These are phyloP conservation scores for Paracorniculantispora psalliotae DNA, from an alignment of 2,329 filamentous ascomycete species.

Conservation along the genomic window DNA sequence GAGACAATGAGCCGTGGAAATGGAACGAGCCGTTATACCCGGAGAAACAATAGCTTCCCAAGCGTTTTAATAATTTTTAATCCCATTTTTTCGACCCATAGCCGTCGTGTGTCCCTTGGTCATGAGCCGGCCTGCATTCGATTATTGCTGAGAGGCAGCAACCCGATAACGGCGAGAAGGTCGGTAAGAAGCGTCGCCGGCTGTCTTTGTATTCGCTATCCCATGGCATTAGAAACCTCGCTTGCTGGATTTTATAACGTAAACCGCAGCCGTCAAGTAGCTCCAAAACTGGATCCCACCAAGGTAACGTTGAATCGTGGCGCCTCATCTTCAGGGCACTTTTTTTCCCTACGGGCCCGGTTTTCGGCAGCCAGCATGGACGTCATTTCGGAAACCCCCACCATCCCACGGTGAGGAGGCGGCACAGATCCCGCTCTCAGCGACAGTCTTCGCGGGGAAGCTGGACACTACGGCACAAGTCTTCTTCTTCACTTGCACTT, in stretches of 20 bases:
- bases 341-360: background rate
- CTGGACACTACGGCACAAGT: background rate
- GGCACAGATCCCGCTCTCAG: background rate
- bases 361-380: background rate
- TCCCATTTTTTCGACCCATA: no score
- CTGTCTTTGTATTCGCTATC: no score
- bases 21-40: background rate
- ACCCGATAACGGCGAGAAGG: no score
- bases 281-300: slow-evolving; percentile 6
- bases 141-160: no score
- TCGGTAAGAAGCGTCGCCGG: no score
- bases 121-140: no score
- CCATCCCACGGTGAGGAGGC: background rate
- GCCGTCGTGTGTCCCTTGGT: no score
- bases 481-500: background rate
- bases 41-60: background rate
- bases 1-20: background rate
- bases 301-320: slow-evolving; percentile 12
- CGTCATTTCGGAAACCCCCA: slow-evolving; percentile 5
- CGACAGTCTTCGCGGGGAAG: background rate
- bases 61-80: background rate
- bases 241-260: background rate
- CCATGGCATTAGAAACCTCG: background rate
- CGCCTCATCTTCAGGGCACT: background rate
- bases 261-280: background rate